Percentiles rank a stretch among this genome's conserved stretches.
phyloP scores from a whole-genome alignment of 306 rosid genomes.

The Cicer arietinum region DNA sequence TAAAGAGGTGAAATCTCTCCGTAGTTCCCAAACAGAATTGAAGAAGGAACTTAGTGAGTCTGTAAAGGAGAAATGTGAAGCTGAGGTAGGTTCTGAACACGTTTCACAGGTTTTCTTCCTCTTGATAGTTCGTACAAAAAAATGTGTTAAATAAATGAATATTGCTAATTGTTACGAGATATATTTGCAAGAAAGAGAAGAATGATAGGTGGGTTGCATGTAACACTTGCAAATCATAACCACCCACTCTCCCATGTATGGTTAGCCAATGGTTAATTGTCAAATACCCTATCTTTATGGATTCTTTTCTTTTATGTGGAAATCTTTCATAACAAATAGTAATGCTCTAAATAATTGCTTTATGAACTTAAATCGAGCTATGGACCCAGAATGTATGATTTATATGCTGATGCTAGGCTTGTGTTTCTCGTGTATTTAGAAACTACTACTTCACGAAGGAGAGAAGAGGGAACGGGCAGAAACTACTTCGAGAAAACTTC shows the following conservation, averaged over 20 bases:
- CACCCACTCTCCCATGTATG: no score
- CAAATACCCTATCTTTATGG: no score
- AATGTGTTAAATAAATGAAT: not conserved
- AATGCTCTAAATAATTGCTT: constrained; percentile 4
- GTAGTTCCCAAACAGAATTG: constrained; percentile 67
- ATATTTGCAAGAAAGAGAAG: no score
- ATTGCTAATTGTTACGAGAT: no score
- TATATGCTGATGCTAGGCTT: constrained; percentile 38
- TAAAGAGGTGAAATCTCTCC: constrained; percentile 95
- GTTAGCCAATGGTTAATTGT: no score
- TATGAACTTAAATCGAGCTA: constrained; percentile 25
- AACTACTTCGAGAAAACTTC: constrained; percentile 54
- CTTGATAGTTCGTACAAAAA: constrained; percentile 10
- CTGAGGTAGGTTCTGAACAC: constrained; percentile 54
- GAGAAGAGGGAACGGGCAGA: constrained; percentile 65
- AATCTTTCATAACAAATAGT: no score
- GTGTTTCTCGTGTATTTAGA: constrained; percentile 52
- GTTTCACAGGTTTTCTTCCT: constrained; percentile 17
- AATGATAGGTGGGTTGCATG: no score
- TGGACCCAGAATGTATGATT: constrained; percentile 31
- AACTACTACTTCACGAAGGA: constrained; percentile 61
- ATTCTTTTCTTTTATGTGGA: no score
- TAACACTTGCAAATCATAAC: no score
- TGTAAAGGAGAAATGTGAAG: constrained; percentile 57
- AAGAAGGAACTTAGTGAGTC: constrained; percentile 73